Evolutionary conservation across 257 asterid genomes (phyloP), one percentile per base, ranked within the genome.

Genomic region (Solanum paucissectum): DNA sequence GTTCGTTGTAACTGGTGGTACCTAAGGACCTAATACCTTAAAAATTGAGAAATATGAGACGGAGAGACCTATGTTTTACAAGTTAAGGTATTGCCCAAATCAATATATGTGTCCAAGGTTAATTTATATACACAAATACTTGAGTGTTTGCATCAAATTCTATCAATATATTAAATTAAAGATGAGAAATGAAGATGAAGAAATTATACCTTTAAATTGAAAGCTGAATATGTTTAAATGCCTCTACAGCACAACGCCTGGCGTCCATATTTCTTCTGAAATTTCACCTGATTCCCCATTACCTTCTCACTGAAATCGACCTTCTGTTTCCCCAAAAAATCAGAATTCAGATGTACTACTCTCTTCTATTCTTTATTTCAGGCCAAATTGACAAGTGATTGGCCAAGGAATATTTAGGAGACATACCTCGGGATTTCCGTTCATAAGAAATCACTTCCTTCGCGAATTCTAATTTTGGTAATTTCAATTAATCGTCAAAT

Each of bases 171-270:
- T 52, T 18, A 46, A 46, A 87, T 84, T 55, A 90, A 86, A 44
- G 58, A n/a, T 55, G 60, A 75, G 5, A 88, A 82, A 55, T 58
- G 12, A 32, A 6, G 14, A 81, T 33, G 55, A 77, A 69, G 29
- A 25, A 12, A 71, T 27, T 55, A 52, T 88, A 95, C 99, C 99
- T 97, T 95, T 96, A 98, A 64, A 97, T 92, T 49, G 99, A 96
- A 66, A 97, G 97, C 72, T 96, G 99, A 88, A 91, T 92, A 87
- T 94, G 91, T 91, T 96, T 96, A 91, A 97, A 95, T 33, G 98
- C 99, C 87, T 96, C 99, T 18, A 98, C 98, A 83, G 98, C 98
- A 84, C 91, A 92, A 88, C 99, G 96, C 88, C 99, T 93, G 88
- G 95, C 90, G 7, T 88, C 93, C 99, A 95, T 97, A 89, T 95